Evolutionary conservation across 169 alveolate species (phyloP).

Genomic region (Babesia sp.): DNA sequence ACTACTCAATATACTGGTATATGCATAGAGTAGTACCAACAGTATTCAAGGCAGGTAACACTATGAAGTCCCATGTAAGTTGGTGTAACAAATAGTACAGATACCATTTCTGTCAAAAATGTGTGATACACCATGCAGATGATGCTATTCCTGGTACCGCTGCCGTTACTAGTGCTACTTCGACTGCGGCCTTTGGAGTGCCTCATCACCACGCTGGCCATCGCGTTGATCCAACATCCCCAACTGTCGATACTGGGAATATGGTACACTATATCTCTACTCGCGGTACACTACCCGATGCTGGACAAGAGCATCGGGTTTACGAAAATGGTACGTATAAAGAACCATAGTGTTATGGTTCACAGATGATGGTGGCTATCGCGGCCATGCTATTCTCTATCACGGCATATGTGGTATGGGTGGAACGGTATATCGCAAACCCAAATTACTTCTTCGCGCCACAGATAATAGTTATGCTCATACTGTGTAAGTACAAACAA

Average conservation of each 20-base stretch:
- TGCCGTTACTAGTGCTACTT: constrained; percentile 53
- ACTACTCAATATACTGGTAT: constrained; percentile 63
- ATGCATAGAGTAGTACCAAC: constrained; percentile 41
- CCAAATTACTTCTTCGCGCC: constrained; percentile 69
- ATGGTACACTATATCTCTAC: constrained; percentile 29
- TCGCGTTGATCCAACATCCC: constrained; percentile 29
- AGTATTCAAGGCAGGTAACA: constrained; percentile 24
- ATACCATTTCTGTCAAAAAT: not conserved
- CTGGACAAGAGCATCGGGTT: constrained; percentile 53
- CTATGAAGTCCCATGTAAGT: constrained; percentile 56
- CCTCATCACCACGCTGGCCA: constrained; percentile 30
- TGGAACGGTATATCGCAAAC: constrained; percentile 54
- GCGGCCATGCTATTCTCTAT: constrained; percentile 36
- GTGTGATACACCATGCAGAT: constrained; percentile 4
- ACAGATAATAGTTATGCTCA: constrained; percentile 39
- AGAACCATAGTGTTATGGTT: no score
- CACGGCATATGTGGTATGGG: constrained; percentile 49
- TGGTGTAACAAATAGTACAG: not conserved
- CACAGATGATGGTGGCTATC: constrained; percentile 27
- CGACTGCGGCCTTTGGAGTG: constrained; percentile 52
- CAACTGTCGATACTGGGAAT: constrained; percentile 50
- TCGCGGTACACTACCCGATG: constrained; percentile 47
- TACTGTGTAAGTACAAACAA: constrained; percentile 37
- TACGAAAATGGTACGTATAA: constrained; percentile 46
- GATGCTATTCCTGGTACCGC: constrained; percentile 42